These are phyloP conservation scores for Ascoidea rubescens DNA, from an alignment of 805 yeast species.

Conservation along the genomic window DNA sequence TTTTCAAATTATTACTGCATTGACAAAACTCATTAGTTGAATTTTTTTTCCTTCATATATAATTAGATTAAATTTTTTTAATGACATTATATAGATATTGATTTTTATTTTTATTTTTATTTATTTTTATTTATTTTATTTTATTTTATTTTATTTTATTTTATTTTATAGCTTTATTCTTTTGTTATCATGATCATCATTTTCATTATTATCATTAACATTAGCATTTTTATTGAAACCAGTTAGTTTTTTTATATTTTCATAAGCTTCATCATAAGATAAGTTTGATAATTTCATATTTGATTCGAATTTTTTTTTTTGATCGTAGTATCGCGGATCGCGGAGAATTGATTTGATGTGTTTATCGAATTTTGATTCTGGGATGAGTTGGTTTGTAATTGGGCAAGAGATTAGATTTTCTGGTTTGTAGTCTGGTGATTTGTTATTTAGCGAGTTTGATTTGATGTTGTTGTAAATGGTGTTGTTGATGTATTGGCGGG, in stretches of 20 bases:
- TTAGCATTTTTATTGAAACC: background rate
- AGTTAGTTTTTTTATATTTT: constrained; percentile 30
- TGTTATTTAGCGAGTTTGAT: constrained; percentile 3
- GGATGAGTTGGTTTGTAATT: constrained; percentile 55
- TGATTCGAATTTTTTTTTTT: constrained; percentile 26
- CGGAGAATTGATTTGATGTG: constrained; percentile 59
- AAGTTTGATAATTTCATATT: constrained; percentile 34
- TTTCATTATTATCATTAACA: background rate
- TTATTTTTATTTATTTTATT: too few relatives aligned
- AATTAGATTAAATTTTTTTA: too few relatives aligned
- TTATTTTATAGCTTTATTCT: background rate
- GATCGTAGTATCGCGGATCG: constrained; percentile 68
- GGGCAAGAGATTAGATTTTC: constrained; percentile 53
- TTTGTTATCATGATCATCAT: background rate
- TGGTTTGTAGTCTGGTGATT: background rate
- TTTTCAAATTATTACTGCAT: too few relatives aligned
- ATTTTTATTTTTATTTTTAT: too few relatives aligned
- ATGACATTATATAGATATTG: too few relatives aligned
- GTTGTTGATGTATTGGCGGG: constrained; percentile 1
- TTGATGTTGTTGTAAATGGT: constrained; percentile 5
- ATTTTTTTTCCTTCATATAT: too few relatives aligned
- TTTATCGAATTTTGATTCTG: constrained; percentile 54
- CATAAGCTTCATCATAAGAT: constrained; percentile 44
- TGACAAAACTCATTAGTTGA: too few relatives aligned
- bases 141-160: too few relatives aligned